Evolutionary conservation across 768 basidiomycete species (phyloP).

Genomic region (Coprinellus aureogranulatus): DNA sequence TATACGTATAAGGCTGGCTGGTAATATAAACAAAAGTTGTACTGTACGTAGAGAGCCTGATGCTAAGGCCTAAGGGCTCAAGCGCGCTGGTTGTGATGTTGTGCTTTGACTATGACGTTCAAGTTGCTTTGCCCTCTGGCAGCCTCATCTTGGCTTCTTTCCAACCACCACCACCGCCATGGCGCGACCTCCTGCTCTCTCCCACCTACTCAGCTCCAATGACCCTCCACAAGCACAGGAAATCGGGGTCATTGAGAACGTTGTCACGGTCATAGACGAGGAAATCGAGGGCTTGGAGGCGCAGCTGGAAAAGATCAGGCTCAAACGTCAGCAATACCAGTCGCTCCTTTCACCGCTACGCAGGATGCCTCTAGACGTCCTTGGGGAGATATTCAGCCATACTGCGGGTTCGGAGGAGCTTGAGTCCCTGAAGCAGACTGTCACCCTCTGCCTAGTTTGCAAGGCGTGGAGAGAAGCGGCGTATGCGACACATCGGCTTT

Average conservation of each 20-base stretch:
- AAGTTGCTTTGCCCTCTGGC: too few species aligned
- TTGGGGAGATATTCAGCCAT: background rate
- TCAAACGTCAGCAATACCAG: background rate
- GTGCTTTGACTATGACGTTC: too few species aligned
- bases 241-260: background rate
- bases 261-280: background rate
- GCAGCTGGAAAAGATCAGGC: background rate
- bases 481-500: background rate
- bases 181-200: background rate
- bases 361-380: background rate
- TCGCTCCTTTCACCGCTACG: background rate
- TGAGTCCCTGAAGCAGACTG: background rate
- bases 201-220: background rate
- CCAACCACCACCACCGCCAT: too few species aligned
- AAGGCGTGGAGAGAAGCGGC: background rate
- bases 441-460: background rate
- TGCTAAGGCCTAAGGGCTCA: too few species aligned
- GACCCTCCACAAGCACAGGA: background rate
- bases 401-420: background rate
- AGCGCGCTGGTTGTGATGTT: too few species aligned
- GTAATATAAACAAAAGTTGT: background rate
- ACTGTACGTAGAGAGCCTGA: background rate
- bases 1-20: conserved; percentile 7
- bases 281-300: background rate
- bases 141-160: too few species aligned